Evolutionary conservation across 352 stramenopile genomes (phyloP), one percentile per base, ranked within the genome.

Genomic region (Globisporangium yorkense): DNA sequence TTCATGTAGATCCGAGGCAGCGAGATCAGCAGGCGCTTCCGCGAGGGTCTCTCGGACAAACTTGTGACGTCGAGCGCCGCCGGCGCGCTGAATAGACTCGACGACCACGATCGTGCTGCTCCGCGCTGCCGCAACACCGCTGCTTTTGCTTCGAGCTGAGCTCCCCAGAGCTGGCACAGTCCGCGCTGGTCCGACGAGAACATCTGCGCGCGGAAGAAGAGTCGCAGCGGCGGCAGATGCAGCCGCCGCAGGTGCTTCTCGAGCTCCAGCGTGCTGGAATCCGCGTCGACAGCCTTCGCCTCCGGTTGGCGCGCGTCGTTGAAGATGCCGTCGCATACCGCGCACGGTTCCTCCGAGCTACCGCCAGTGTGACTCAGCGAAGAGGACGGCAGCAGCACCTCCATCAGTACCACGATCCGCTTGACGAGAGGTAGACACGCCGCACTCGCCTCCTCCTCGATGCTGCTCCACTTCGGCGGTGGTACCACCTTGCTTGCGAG

Each of bases 1-100:
- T 89, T 80, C 76, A 91, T 91, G 67, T 94, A 94, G 12, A 89
- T 69, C 10, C 76, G 74, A 10, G 84, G 81, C 33, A 94, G 58
- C 1, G 62, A 35, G 31, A 88, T 74, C 8, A 90, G 47, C 47
- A 80, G 24, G 2, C 56, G 51, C 15, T 37, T 37, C 33, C 33
- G 33, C 33, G 33, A 10, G 9, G 33, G 33, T 27, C 24, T 27
- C 24, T 27, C 24, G 24, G 24, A 27, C 24, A 27, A 27, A 27
- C 24, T 27, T 27, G 24, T 27, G 24, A 27, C 24, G 33, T 37
- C 6, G 9, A 37, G 6, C 33, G 9, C 33, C 33, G 33, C 33
- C 33, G 33, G 33, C 33, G 33, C 9, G 33, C 33, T 6, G 33
- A 37, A 37, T 10, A 37, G 33, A 37, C 33, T 37, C 33, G 33